Percentiles rank a stretch among this genome's conserved stretches.
Conservation (phyloP, 2,329 filamentous ascomycete species). For the Talaromyces sp. region DNA sequence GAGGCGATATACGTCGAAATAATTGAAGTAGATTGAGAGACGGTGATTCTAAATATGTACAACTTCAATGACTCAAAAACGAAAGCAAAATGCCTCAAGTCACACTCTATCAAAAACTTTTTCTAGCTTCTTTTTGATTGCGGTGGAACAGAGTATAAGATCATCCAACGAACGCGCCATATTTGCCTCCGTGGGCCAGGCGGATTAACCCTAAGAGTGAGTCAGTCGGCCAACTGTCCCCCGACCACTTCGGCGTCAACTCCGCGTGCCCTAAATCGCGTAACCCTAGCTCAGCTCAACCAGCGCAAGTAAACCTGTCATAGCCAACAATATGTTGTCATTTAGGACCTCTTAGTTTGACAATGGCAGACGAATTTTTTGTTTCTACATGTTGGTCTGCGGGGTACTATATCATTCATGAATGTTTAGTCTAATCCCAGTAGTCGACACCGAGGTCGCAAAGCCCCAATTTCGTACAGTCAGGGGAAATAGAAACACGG, state of each 20-base stretch:
- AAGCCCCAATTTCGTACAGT: too few species aligned
- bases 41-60: not conserved
- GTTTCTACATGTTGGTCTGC: too few species aligned
- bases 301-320: too few species aligned
- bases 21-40: not conserved
- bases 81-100: not conserved
- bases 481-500: too few species aligned
- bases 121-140: not conserved
- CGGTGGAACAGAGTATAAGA: conserved; percentile 1
- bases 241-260: conserved; percentile 14
- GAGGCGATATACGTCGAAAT: not conserved
- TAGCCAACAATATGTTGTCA: too few species aligned
- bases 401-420: too few species aligned
- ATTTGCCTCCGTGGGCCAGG: conserved; percentile 5
- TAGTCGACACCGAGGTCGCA: too few species aligned
- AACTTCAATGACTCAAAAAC: not conserved
- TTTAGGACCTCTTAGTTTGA: too few species aligned
- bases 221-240: conserved; percentile 5
- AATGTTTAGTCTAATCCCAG: too few species aligned
- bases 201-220: conserved; percentile 3
- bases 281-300: not conserved
- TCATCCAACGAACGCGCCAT: conserved; percentile 5
- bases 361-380: too few species aligned
- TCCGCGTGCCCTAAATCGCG: not conserved
- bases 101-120: not conserved